phyloP scores from a whole-genome alignment of 2,329 filamentous ascomycete genomes.

The Botryotinia narcissicola region DNA sequence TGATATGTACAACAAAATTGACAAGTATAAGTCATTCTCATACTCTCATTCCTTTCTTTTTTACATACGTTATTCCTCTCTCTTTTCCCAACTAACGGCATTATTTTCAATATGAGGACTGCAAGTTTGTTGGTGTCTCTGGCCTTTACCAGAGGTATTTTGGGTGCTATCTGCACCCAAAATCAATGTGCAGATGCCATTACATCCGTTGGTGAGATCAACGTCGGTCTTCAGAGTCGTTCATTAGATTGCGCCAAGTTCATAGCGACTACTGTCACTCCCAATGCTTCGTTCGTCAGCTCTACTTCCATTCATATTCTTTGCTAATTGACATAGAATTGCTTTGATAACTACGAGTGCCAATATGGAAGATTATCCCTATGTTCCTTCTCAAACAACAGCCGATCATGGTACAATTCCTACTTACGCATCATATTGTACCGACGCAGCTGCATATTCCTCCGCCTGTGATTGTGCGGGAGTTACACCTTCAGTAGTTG shows the following conservation, averaged over 20 bases:
- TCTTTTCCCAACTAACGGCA: neutral
- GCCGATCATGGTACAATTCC: neutral
- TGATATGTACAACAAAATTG: conserved; percentile 10
- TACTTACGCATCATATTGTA: conserved; percentile 17
- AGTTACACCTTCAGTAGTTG: neutral
- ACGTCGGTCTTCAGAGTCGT: conserved; percentile 10
- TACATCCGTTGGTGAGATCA: conserved; percentile 17
- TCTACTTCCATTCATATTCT: neutral
- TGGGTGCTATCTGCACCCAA: neutral
- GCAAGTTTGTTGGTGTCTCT: conserved; percentile 14
- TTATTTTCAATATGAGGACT: conserved; percentile 17
- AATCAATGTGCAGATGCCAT: conserved; percentile 14
- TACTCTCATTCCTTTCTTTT: neutral
- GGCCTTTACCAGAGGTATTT: neutral
- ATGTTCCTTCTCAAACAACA: neutral
- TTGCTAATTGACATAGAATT: neutral
- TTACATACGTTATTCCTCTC: neutral
- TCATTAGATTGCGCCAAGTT: conserved; percentile 14
- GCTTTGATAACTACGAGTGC: conserved; percentile 11
- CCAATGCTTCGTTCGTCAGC: conserved; percentile 14
- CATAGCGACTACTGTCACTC: conserved; percentile 11
- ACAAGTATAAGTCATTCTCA: conserved; percentile 17
- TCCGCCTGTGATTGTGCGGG: conserved; percentile 18
- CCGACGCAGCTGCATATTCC: neutral
- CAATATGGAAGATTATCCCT: conserved; percentile 8